A percentile compares a stretch with the other conserved stretches of the same genome.
Conservation (phyloP, 2,329 filamentous ascomycete species). For the Trichoderma lentiforme region DNA sequence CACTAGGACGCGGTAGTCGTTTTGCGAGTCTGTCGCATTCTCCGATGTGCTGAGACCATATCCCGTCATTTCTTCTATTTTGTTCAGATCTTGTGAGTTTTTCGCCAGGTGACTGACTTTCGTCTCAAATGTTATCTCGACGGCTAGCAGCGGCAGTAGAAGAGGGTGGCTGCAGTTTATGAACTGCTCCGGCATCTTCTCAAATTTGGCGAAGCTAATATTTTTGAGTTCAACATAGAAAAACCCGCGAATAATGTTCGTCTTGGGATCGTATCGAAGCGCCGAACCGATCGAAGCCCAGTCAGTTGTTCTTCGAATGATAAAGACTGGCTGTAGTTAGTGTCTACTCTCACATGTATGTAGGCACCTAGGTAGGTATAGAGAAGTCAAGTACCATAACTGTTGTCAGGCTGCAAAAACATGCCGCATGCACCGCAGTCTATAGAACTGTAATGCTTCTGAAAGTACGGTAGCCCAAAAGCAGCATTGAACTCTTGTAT, state of each 20-base stretch:
- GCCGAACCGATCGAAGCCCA: not conserved
- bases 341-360: too few species aligned
- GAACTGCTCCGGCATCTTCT: not conserved
- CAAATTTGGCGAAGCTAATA: not conserved
- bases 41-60: not conserved
- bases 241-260: not conserved
- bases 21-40: too few species aligned
- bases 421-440: not conserved
- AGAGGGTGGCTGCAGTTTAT: not conserved
- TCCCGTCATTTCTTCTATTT: not conserved
- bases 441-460: not conserved
- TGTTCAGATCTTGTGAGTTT: rapidly evolving
- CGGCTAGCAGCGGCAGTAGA: not conserved
- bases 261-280: not conserved
- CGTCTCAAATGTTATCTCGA: not conserved
- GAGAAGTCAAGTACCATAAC: not conserved
- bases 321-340: not conserved
- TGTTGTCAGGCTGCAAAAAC: not conserved
- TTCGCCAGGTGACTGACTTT: too few species aligned
- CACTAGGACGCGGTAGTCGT: not conserved
- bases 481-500: not conserved
- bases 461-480: not conserved
- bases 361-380: not conserved
- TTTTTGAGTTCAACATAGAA: not conserved
- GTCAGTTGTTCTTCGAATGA: not conserved